A percentile compares a stretch with the other conserved stretches of the same genome.
Evolutionary conservation across 2,329 filamentous ascomycete genomes (phyloP).

Genomic region (Aspergillus japonicus): DNA sequence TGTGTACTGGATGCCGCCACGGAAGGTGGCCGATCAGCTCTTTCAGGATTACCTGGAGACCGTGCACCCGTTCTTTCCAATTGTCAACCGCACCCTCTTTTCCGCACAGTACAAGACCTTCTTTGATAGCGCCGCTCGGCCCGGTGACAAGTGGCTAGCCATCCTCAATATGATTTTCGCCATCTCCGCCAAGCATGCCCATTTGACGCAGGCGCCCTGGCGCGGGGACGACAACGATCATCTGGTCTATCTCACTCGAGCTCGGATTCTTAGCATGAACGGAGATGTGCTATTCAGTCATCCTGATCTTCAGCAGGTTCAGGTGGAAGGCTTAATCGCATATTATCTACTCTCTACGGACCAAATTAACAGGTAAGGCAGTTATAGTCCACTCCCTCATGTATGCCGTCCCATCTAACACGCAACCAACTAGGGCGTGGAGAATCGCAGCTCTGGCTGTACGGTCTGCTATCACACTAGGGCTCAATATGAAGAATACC

Average conservation of each 20-base stretch:
- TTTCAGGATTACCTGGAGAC: constrained; percentile 45
- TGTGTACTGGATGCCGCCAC: constrained; percentile 42
- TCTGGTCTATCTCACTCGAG: constrained; percentile 45
- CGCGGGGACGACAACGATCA: constrained; percentile 44
- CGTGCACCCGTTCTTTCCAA: constrained; percentile 46
- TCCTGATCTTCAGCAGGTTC: constrained; percentile 48
- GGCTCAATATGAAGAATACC: constrained; percentile 46
- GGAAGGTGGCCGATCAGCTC: constrained; percentile 41
- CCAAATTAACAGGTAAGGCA: constrained; percentile 45
- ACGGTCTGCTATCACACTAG: constrained; percentile 44
- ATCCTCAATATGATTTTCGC: constrained; percentile 50
- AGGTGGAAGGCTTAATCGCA: constrained; percentile 44
- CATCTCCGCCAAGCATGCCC: constrained; percentile 44
- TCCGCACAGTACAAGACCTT: constrained; percentile 42
- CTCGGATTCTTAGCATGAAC: constrained; percentile 45
- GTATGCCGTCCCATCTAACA: neutral
- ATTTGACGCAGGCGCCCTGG: constrained; percentile 45
- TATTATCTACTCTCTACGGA: constrained; percentile 44
- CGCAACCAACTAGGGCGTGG: constrained; percentile 37
- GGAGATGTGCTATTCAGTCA: constrained; percentile 44
- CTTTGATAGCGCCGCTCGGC: constrained; percentile 34
- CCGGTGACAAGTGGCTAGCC: constrained; percentile 44
- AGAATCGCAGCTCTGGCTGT: constrained; percentile 43
- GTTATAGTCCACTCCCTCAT: neutral
- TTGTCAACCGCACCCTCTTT: constrained; percentile 45